Percentiles rank a stretch among this genome's conserved stretches.
phyloP scores from a whole-genome alignment of 2,329 filamentous ascomycete genomes.

The Verticillium tricorpus region DNA sequence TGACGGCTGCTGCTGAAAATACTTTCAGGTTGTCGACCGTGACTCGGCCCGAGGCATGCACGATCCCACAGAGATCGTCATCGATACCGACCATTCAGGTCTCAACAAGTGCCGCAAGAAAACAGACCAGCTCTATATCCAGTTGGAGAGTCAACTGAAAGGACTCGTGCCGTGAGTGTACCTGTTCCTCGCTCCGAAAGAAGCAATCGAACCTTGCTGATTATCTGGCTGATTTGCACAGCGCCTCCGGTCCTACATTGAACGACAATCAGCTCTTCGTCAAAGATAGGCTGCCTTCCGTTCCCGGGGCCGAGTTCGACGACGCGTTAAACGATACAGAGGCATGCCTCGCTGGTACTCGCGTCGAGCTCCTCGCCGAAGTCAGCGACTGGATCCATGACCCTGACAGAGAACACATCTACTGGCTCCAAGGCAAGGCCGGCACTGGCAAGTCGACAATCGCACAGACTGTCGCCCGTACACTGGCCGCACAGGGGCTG shows the following conservation, averaged over 20 bases:
- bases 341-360: conserved; percentile 24
- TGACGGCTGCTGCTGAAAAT: neutral
- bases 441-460: conserved; percentile 36
- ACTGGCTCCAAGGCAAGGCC: conserved; percentile 33
- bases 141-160: neutral
- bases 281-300: conserved; percentile 12
- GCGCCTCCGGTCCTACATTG: neutral
- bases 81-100: neutral
- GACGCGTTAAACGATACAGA: conserved; percentile 25
- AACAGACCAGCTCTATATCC: neutral
- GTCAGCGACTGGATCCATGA: conserved; percentile 22
- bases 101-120: neutral
- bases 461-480: conserved; percentile 23
- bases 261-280: neutral
- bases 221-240: neutral
- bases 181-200: neutral
- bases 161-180: neutral
- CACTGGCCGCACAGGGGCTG: neutral
- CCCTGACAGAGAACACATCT: conserved; percentile 17
- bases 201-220: neutral
- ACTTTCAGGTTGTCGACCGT: neutral
- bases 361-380: conserved; percentile 22
- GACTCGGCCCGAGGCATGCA: neutral
- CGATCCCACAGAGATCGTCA: neutral
- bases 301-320: conserved; percentile 24